A percentile compares a stretch with the other conserved stretches of the same genome.
Evolutionary conservation across 208 protist genomes (phyloP).

Genomic region (Crithidia brevicula): DNA sequence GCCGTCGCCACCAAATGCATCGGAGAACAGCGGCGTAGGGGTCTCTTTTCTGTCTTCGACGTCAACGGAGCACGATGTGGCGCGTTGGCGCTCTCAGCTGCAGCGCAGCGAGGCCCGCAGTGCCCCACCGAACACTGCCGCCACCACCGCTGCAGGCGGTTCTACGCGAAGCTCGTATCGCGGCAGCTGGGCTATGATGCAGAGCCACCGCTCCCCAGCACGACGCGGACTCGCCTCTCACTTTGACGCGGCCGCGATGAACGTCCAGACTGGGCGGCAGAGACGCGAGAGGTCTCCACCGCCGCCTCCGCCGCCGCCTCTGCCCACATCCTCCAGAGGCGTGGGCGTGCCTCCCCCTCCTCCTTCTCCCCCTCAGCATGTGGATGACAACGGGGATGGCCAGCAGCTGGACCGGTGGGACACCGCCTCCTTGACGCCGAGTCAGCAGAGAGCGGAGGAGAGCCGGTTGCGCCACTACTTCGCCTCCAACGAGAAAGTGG

Average conservation of each 20-base stretch:
- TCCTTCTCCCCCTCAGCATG: neutral
- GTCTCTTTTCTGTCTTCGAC: conserved; percentile 21
- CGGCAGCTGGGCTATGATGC: conserved; percentile 12
- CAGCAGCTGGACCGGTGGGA: conserved; percentile 25
- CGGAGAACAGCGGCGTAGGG: neutral
- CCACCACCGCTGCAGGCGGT: no score
- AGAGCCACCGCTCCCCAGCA: neutral
- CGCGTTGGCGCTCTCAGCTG: conserved; percentile 14
- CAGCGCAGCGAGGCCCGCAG: conserved; percentile 1
- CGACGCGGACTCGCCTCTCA: neutral
- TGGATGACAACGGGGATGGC: neutral
- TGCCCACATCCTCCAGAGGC: neutral
- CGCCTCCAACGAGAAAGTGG: conserved; percentile 4
- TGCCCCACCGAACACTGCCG: no score
- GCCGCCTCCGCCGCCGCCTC: conserved; percentile 5
- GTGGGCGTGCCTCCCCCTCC: neutral
- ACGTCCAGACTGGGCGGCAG: neutral
- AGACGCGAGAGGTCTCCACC: conserved; percentile 2
- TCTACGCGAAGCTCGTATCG: no score
- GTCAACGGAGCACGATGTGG: conserved; percentile 15
- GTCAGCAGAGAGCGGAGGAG: conserved; percentile 19
- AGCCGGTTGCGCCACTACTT: conserved; percentile 26
- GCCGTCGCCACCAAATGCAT: neutral
- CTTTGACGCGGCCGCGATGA: neutral
- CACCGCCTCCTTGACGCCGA: conserved; percentile 26